Evolutionary conservation across 495 filamentous ascomycete species (phyloP).

Genomic region (Tuber aestivum): DNA sequence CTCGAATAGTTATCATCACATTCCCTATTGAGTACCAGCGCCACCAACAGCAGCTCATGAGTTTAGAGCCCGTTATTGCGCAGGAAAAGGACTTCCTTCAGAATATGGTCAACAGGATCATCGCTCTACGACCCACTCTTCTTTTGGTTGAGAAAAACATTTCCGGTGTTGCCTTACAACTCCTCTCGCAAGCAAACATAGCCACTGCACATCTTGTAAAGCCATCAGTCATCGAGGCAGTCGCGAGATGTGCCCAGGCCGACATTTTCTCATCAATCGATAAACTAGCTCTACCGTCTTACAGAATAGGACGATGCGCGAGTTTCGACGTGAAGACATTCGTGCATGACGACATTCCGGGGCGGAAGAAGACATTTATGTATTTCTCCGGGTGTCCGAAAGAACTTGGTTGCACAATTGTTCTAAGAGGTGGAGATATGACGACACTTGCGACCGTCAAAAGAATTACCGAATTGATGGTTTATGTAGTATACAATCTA

Average conservation of each 20-base stretch:
- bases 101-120: constrained; percentile 89
- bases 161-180: constrained; percentile 79
- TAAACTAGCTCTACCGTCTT: constrained; percentile 77
- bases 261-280: constrained; percentile 92
- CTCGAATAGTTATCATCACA: constrained; percentile 84
- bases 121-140: constrained; percentile 72
- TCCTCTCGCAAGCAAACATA: constrained; percentile 79
- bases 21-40: constrained; percentile 96
- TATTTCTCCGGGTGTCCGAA: constrained; percentile 89
- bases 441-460: constrained; percentile 71
- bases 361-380: constrained; percentile 86
- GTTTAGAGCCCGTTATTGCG: constrained; percentile 89
- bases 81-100: constrained; percentile 93
- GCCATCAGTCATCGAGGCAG: constrained; percentile 85
- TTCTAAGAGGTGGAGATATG: constrained; percentile 74
- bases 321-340: constrained; percentile 95
- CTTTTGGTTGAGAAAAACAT: constrained; percentile 86
- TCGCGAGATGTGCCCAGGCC: constrained; percentile 83
- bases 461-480: constrained; percentile 94
- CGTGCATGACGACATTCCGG: constrained; percentile 64
- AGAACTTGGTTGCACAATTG: constrained; percentile 92
- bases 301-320: constrained; percentile 68
- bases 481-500: constrained; percentile 96
- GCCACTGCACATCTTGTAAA: constrained; percentile 95
- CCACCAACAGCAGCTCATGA: constrained; percentile 94